These are phyloP conservation scores for Chaetomium tenue DNA, from an alignment of 495 filamentous ascomycete genomes.

Conservation along the genomic window DNA sequence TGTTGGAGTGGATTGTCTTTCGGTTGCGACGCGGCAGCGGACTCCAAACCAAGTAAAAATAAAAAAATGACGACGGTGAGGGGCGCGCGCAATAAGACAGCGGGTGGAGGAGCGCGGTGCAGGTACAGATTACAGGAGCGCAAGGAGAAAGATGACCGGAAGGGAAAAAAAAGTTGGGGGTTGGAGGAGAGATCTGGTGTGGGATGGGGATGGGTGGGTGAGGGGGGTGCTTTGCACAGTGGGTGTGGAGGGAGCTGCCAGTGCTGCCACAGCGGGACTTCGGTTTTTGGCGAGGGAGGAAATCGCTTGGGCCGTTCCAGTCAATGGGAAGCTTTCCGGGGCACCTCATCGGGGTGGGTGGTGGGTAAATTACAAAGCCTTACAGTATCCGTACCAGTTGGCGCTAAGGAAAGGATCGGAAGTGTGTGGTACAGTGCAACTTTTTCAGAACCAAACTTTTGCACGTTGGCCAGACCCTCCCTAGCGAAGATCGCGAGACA, in stretches of 20 bases:
- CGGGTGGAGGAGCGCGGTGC: conserved; percentile 32
- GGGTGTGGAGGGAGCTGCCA: conserved; percentile 19
- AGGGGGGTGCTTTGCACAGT: conserved; percentile 26
- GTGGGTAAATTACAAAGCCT: neutral
- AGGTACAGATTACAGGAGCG: conserved; percentile 32
- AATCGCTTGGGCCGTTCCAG: conserved; percentile 15
- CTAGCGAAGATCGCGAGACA: neutral
- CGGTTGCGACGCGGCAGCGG: conserved; percentile 27
- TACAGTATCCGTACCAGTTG: conserved; percentile 3
- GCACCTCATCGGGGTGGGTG: conserved; percentile 1
- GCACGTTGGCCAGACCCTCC: neutral
- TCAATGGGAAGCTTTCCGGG: conserved; percentile 31
- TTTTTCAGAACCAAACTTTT: neutral
- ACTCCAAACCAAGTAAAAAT: conserved; percentile 19
- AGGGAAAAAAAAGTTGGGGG: conserved; percentile 36
- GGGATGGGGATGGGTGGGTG: conserved; percentile 18
- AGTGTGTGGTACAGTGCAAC: neutral
- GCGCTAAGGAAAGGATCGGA: neutral
- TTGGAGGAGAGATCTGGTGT: conserved; percentile 35
- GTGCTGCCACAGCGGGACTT: conserved; percentile 26
- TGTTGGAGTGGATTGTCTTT: conserved; percentile 13
- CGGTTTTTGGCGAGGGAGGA: conserved; percentile 20
- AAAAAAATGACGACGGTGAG: conserved; percentile 43
- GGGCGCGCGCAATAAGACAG: conserved; percentile 31
- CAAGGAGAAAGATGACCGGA: conserved; percentile 28